These are phyloP conservation scores for Ophiostoma triangulosporum DNA, from an alignment of 2,329 filamentous ascomycete genomes.

Conservation along the genomic window DNA sequence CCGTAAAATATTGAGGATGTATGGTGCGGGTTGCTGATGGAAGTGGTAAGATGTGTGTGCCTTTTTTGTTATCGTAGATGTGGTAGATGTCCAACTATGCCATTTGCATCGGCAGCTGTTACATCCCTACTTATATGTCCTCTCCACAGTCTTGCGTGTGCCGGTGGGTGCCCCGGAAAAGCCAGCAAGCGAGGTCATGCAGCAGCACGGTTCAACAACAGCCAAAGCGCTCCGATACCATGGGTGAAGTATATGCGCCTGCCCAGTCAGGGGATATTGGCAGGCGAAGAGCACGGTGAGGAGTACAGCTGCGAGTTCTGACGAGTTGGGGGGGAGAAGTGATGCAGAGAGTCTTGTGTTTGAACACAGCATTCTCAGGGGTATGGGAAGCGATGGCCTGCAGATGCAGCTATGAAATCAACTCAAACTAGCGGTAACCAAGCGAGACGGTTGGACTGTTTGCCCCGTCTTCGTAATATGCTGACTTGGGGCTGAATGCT, in stretches of 20 bases:
- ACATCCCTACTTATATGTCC: conserved; percentile 7
- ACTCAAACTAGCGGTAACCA: conserved; percentile 1
- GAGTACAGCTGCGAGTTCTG: background rate
- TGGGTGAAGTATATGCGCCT: background rate
- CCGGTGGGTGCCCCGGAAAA: background rate
- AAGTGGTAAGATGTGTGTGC: too few relatives aligned
- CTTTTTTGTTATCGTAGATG: background rate
- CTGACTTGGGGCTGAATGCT: background rate
- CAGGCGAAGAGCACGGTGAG: background rate
- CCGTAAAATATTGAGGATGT: too few relatives aligned
- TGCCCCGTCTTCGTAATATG: background rate
- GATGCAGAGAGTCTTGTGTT: background rate
- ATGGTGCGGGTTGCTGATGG: too few relatives aligned
- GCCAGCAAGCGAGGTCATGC: background rate
- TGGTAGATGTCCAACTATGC: background rate
- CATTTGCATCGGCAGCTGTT: background rate
- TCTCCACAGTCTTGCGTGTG: background rate
- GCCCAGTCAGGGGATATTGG: background rate
- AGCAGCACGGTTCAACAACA: background rate
- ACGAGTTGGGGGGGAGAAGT: background rate
- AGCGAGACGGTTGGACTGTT: background rate
- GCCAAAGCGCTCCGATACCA: background rate
- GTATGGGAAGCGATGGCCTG: conserved; percentile 8
- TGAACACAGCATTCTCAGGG: conserved; percentile 7
- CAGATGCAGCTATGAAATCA: conserved; percentile 6